Percentiles rank a stretch among this genome's conserved stretches.
These are phyloP conservation scores for Apiospora pterosperma DNA, from an alignment of 2,329 filamentous ascomycete genomes.

Conservation along the genomic window DNA sequence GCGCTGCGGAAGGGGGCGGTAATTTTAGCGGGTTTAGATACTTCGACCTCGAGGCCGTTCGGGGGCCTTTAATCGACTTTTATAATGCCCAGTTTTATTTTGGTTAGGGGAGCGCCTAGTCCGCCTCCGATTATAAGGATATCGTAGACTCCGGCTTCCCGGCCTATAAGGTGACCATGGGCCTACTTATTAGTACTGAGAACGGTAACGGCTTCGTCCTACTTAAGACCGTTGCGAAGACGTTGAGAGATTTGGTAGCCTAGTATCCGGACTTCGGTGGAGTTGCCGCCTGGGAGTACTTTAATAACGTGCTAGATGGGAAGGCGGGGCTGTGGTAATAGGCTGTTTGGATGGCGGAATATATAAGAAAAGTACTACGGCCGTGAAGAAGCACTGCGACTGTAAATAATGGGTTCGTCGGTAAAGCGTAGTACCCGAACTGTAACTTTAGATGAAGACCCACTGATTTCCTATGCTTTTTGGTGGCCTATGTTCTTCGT, in stretches of 20 bases:
- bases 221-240: conserved; percentile 51
- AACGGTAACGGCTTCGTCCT: conserved; percentile 67
- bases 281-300: conserved; percentile 86
- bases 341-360: conserved; percentile 60
- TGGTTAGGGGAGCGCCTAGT: conserved; percentile 68
- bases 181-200: conserved; percentile 68
- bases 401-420: conserved; percentile 3
- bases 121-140: conserved; percentile 42
- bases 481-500: too few relatives aligned
- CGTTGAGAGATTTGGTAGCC: conserved; percentile 52
- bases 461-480: too few relatives aligned
- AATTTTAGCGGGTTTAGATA: conserved; percentile 77
- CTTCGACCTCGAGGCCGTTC: conserved; percentile 61
- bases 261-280: conserved; percentile 68
- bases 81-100: conserved; percentile 86
- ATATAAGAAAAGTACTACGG: conserved; percentile 20
- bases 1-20: conserved; percentile 57
- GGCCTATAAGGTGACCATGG: conserved; percentile 66
- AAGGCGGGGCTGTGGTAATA: conserved; percentile 65
- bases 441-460: too few relatives aligned
- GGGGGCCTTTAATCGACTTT: conserved; percentile 65
- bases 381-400: too few relatives aligned
- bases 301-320: conserved; percentile 64
- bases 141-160: conserved; percentile 57
- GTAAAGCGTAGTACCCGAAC: not conserved